Conservation (phyloP, 176 grass and related monocot genomes). For the Juncus inflexus region DNA sequence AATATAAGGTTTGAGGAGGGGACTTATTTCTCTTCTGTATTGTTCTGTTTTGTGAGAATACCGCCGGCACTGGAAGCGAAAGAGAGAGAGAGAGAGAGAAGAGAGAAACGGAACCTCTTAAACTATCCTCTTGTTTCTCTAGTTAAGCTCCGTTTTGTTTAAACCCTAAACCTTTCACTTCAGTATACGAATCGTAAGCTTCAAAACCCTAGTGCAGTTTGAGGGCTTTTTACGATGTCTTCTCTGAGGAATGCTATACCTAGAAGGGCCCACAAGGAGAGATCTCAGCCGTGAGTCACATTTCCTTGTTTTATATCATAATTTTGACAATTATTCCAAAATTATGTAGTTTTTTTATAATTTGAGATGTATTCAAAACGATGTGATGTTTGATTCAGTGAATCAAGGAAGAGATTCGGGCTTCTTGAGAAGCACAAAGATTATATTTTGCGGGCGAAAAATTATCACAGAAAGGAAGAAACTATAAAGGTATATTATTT, state of each 20-base stretch:
- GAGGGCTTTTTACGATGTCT: constrained; percentile 46
- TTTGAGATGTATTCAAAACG: too few relatives aligned
- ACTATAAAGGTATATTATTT: constrained; percentile 46
- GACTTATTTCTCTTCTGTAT: too few relatives aligned
- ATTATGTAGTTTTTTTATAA: too few relatives aligned
- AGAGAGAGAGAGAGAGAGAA: not conserved
- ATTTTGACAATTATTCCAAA: too few relatives aligned
- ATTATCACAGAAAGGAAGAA: constrained; percentile 65
- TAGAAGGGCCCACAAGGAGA: constrained; percentile 83
- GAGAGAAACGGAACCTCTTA: not conserved
- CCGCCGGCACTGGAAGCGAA: not conserved
- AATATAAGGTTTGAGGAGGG: too few relatives aligned
- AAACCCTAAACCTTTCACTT: too few relatives aligned
- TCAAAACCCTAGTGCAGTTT: not conserved
- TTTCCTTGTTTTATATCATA: not conserved
- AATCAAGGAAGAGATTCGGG: constrained; percentile 75
- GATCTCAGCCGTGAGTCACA: constrained; percentile 71
- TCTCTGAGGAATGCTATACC: constrained; percentile 84
- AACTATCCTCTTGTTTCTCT: not conserved
- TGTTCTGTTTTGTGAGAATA: not conserved
- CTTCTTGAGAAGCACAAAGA: constrained; percentile 90
- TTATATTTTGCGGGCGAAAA: constrained; percentile 53
- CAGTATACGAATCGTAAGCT: not conserved
- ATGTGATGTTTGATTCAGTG: too few relatives aligned
- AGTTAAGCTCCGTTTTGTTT: too few relatives aligned